Evolutionary conservation across 371 early-diverging fungal genomes (phyloP).

Genomic region (Capniomyces stellatus): DNA sequence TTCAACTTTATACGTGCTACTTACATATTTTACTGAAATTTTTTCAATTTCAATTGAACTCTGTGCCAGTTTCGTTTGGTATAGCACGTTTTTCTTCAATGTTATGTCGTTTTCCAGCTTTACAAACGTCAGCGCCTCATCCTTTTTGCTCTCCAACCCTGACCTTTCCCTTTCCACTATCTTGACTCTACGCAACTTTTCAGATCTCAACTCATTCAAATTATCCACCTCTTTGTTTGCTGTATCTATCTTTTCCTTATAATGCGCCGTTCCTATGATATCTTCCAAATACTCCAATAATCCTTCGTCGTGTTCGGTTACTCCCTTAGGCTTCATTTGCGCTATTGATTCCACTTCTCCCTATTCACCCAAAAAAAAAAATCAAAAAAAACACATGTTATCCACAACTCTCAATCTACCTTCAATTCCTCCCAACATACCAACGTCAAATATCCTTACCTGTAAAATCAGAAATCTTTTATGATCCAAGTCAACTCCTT

Average conservation of each 20-base stretch:
- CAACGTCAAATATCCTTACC: constrained; percentile 14
- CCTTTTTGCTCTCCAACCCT: constrained; percentile 55
- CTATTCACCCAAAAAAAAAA: constrained; percentile 14
- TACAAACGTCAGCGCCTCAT: constrained; percentile 65
- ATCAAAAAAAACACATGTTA: constrained; percentile 12
- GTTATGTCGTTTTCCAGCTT: constrained; percentile 61
- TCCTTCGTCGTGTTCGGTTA: constrained; percentile 85
- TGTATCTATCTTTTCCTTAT: constrained; percentile 76
- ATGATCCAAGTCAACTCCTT: constrained; percentile 97
- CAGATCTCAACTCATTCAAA: constrained; percentile 57
- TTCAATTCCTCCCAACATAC: no score
- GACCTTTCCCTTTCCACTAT: constrained; percentile 68
- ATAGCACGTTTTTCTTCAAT: constrained; percentile 49
- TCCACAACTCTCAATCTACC: no score
- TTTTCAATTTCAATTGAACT: not conserved
- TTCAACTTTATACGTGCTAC: not conserved
- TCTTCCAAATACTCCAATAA: constrained; percentile 99
- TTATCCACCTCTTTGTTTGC: constrained; percentile 44
- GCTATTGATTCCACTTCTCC: constrained; percentile 99
- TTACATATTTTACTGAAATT: not conserved
- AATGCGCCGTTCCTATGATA: constrained; percentile 93
- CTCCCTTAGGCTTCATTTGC: constrained; percentile 96
- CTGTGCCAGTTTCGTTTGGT: constrained; percentile 36
- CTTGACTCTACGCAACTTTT: constrained; percentile 66
- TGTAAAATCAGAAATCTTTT: constrained; percentile 97